These are phyloP conservation scores for Filosporella fistucella DNA, from an alignment of 495 filamentous ascomycete species.

Conservation along the genomic window DNA sequence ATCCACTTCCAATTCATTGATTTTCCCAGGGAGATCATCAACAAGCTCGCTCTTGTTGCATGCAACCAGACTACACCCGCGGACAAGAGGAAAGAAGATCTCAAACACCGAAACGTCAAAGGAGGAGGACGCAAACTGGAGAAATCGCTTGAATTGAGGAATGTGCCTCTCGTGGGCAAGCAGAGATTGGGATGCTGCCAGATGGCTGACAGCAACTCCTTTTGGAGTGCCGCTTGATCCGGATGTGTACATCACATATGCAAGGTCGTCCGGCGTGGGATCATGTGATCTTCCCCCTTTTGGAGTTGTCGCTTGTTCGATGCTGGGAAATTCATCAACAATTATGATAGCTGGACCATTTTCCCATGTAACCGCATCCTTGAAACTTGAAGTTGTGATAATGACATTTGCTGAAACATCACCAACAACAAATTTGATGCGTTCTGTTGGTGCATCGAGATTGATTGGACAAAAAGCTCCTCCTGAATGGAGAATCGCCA, in stretches of 20 bases:
- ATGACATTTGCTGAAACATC: slow-evolving; percentile 60
- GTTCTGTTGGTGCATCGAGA: slow-evolving; percentile 64
- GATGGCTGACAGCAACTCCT: slow-evolving; percentile 74
- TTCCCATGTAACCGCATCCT: slow-evolving; percentile 27
- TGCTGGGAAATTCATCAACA: slow-evolving; percentile 20
- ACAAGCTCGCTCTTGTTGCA: slow-evolving; percentile 61
- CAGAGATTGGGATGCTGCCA: slow-evolving; percentile 68
- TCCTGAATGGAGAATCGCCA: slow-evolving; percentile 73
- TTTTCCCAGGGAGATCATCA: slow-evolving; percentile 60
- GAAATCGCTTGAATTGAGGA: slow-evolving; percentile 66
- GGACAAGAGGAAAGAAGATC: slow-evolving; percentile 75
- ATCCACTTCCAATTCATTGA: slow-evolving; percentile 63
- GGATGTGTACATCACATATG: slow-evolving; percentile 90
- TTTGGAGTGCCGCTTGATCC: slow-evolving; percentile 88
- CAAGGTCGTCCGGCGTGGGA: slow-evolving; percentile 40
- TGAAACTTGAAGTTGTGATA: slow-evolving; percentile 40
- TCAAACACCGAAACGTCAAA: slow-evolving; percentile 90
- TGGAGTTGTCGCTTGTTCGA: slow-evolving; percentile 2
- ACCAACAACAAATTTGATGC: slow-evolving; percentile 65
- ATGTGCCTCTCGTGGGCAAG: slow-evolving; percentile 73
- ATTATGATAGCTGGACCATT: slow-evolving; percentile 25
- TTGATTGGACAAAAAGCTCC: slow-evolving; percentile 77
- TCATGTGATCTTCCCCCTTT: neutral
- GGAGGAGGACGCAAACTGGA: slow-evolving; percentile 83
- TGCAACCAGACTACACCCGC: slow-evolving; percentile 65